These are phyloP conservation scores for Colletotrichum sp. DNA, from an alignment of 2,329 filamentous ascomycete species.

Conservation along the genomic window DNA sequence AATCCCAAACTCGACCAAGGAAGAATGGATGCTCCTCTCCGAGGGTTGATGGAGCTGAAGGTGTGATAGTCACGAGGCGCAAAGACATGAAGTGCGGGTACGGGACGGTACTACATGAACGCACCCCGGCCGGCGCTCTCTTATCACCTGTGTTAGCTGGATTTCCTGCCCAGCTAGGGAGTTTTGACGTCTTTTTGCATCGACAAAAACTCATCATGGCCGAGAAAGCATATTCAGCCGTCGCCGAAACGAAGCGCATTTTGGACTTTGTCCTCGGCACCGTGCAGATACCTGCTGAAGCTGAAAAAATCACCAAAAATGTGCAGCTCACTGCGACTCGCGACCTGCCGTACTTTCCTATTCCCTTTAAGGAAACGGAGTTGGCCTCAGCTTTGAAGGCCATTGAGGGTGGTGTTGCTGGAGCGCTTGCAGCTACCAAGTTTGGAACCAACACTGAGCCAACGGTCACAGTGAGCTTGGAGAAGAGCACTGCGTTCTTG, in stretches of 20 bases:
- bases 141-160: neutral
- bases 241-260: conserved; percentile 27
- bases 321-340: conserved; percentile 37
- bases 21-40: neutral
- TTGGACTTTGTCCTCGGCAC: conserved; percentile 30
- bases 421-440: conserved; percentile 32
- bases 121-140: neutral
- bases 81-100: neutral
- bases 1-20: neutral
- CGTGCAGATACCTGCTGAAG: conserved; percentile 32
- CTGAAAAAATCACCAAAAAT: conserved; percentile 22
- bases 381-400: conserved; percentile 48
- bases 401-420: conserved; percentile 40
- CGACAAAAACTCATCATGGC: neutral
- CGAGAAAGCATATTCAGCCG: conserved; percentile 26
- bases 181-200: neutral
- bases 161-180: neutral
- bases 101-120: neutral
- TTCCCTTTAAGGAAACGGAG: conserved; percentile 53
- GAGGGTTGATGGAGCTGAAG: neutral
- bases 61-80: neutral
- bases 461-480: conserved; percentile 35
- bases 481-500: conserved; percentile 49
- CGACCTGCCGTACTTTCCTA: conserved; percentile 48
- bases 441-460: conserved; percentile 15